Base-by-base conservation (phyloP, 192 early-diverging fungal genomes). In the Umbelopsis vinacea region DNA sequence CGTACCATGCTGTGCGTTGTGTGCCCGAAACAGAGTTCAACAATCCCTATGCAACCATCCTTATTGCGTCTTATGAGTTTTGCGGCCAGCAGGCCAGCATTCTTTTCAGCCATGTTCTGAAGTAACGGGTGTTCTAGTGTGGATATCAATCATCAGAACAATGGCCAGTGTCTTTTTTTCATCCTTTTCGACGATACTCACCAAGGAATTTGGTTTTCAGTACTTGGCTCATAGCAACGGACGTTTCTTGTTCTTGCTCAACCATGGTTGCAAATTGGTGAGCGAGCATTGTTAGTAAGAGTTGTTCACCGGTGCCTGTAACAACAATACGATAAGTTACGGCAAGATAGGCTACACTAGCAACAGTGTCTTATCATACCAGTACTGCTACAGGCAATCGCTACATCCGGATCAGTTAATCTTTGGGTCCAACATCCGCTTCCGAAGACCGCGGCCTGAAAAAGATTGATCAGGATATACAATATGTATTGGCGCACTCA, bases 241-340 rank as follows among this genome's bases (percentile, higher is more conserved):
- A 68, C 4, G 81, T 68, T 66, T 75, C 71, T 14, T 55, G 48
- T 22, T 76, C 68, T 40, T 72, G 74, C 0, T 67, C 53, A 10
- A 76, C 26, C 5, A 66, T 55, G 4, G 84, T 80, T 22, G 87
- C 84, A 45, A 87, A 88, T 29, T 85, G 83, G 15, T 78, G 79
- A 0, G 93, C 92, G 22, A 97, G 73, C 50, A 89, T 55, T 0
- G 88, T 90, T n/a, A 85, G 87, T 81, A 91, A 90, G 19, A 97
- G 92, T 68, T 95, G 94, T 76, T 97, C 95, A 19, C 95, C 95
- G 0, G 91, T 94, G 5, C 92, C 92, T 40, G 33, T 40, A 6
- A 6, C 79, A 76, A 6, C 79, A 78, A 9, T 29, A 63, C 33
- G 11, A 0, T 29, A 26, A 33, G 17, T n/a, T 0, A 79, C 52